Conservation (phyloP, 768 basidiomycete genomes). For the Fomitopsis pulvina region DNA sequence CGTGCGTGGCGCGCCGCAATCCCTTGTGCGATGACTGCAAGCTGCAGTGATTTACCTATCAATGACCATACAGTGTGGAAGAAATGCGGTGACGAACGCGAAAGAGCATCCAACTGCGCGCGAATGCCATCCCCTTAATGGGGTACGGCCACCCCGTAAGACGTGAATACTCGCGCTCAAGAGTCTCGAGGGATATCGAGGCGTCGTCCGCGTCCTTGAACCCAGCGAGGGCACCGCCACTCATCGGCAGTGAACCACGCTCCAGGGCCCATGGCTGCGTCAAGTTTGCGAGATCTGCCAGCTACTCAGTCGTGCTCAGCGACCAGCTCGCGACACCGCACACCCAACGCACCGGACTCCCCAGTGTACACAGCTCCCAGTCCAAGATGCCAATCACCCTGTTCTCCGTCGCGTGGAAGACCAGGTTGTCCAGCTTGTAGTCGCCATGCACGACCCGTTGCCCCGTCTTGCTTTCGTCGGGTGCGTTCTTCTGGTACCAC, state of each 20-base stretch:
- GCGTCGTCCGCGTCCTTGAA: slow-evolving; percentile 58
- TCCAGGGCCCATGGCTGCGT: slow-evolving; percentile 78
- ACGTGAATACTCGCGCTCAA: slow-evolving; percentile 80
- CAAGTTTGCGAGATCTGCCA: slow-evolving; percentile 88
- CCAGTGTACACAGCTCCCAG: slow-evolving; percentile 96
- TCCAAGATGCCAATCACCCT: slow-evolving; percentile 92
- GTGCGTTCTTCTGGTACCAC: slow-evolving; percentile 74
- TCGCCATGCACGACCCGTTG: slow-evolving; percentile 94
- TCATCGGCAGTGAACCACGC: slow-evolving; percentile 24
- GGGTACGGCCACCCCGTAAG: slow-evolving; percentile 64
- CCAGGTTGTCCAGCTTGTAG: slow-evolving; percentile 95
- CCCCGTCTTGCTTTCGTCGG: slow-evolving; percentile 69
- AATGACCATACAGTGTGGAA: neutral
- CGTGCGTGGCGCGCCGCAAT: slow-evolving; percentile 83
- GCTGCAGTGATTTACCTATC: slow-evolving; percentile 28
- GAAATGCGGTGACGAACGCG: slow-evolving; percentile 39
- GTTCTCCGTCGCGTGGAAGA: slow-evolving; percentile 91
- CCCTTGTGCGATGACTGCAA: slow-evolving; percentile 81
- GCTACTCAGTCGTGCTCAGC: slow-evolving; percentile 27
- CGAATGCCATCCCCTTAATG: slow-evolving; percentile 72
- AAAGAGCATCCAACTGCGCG: slow-evolving; percentile 81
- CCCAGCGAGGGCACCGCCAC: slow-evolving; percentile 34
- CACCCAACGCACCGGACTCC: slow-evolving; percentile 67
- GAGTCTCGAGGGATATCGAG: slow-evolving; percentile 59
- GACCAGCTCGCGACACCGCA: neutral